These are phyloP conservation scores for Cytospora paraplurivora DNA, from an alignment of 2,329 filamentous ascomycete species.

Conservation along the genomic window DNA sequence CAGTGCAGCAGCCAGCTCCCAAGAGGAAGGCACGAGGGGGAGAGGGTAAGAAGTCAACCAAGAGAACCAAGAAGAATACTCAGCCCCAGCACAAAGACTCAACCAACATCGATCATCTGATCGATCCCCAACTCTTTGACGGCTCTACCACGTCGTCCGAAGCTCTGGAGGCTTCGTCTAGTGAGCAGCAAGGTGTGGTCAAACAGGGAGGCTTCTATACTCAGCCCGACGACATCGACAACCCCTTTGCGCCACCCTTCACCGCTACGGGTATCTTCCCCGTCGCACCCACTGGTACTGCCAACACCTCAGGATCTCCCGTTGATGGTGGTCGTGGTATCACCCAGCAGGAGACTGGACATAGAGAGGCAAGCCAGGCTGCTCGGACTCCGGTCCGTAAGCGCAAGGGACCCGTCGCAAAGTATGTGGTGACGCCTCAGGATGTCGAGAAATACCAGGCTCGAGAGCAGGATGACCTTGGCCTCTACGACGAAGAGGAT, in stretches of 20 bases:
- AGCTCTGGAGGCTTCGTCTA: background rate
- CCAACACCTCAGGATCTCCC: background rate
- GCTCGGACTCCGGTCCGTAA: background rate
- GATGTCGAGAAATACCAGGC: background rate
- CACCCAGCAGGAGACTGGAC: background rate
- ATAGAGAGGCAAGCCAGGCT: background rate
- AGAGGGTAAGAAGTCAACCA: too few relatives aligned
- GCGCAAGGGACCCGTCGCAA: background rate
- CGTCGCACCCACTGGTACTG: background rate
- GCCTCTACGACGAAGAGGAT: too few relatives aligned
- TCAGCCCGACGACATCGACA: background rate
- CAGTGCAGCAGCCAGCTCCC: background rate
- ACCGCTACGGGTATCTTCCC: background rate
- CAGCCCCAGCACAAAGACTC: background rate
- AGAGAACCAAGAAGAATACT: too few relatives aligned
- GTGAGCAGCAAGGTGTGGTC: background rate
- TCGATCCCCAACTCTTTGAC: background rate
- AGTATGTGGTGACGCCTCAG: background rate
- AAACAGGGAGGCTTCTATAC: background rate
- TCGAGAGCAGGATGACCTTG: too few relatives aligned
- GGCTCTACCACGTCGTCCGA: background rate
- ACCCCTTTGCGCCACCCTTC: background rate
- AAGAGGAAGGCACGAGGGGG: background rate
- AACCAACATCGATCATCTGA: background rate
- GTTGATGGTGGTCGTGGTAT: too few relatives aligned